Evolutionary conservation across 2,329 filamentous ascomycete species (phyloP).

Genomic region (Xylaria multiplex): DNA sequence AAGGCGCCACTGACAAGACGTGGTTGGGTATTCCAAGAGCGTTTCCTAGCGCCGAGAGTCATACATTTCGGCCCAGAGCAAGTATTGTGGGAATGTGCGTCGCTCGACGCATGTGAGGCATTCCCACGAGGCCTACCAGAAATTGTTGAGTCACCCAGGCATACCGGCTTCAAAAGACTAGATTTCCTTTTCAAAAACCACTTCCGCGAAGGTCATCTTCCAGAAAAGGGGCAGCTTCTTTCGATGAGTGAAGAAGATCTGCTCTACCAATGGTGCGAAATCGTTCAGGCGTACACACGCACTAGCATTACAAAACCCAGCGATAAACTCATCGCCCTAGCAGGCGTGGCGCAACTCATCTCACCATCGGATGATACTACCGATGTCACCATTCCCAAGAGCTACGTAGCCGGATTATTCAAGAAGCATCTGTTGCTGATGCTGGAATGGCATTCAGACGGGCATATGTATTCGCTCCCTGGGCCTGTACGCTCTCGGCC

Average conservation of each 20-base stretch:
- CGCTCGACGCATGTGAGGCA: slow-evolving; percentile 9
- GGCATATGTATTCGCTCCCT: neutral
- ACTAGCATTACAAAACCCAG: slow-evolving; percentile 4
- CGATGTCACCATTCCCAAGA: neutral
- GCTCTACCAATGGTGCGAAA: slow-evolving; percentile 9
- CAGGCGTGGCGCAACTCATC: slow-evolving; percentile 14
- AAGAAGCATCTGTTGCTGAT: slow-evolving; percentile 1
- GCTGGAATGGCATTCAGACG: slow-evolving; percentile 13
- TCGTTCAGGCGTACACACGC: slow-evolving; percentile 12
- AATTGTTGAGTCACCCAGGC: neutral
- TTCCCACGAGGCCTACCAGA: slow-evolving; percentile 10
- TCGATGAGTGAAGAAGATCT: slow-evolving; percentile 4
- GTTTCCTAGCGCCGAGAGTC: slow-evolving; percentile 1
- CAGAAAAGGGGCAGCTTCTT: too few species aligned
- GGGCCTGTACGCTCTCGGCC: neutral
- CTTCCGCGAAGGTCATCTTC: neutral
- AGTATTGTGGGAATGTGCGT: slow-evolving; percentile 10
- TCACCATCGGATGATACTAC: neutral
- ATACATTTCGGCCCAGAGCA: slow-evolving; percentile 13
- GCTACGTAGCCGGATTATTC: slow-evolving; percentile 14
- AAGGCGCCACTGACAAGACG: slow-evolving; percentile 11
- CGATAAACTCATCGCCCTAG: slow-evolving; percentile 17
- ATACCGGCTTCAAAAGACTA: slow-evolving; percentile 7
- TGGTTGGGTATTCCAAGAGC: slow-evolving; percentile 21
- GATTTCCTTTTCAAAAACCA: slow-evolving; percentile 3